Percentiles rank a stretch among this genome's conserved stretches.
These are phyloP conservation scores for Schizothecium vesticola DNA, from an alignment of 495 filamentous ascomycete genomes.

Conservation along the genomic window DNA sequence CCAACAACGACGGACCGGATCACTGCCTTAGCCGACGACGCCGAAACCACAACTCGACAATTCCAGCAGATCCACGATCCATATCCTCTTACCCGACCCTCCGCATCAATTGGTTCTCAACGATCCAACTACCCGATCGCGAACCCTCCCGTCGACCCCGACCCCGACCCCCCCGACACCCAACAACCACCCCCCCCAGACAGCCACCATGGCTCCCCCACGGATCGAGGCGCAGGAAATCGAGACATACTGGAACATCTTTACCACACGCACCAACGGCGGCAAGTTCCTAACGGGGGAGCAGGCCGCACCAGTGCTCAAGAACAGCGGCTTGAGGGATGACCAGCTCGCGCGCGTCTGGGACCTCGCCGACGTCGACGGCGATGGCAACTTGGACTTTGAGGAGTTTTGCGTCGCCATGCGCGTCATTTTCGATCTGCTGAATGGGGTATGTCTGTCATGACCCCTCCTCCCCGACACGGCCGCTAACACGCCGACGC, in stretches of 20 bases:
- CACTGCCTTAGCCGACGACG: neutral
- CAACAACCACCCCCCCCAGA: neutral
- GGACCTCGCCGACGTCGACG: conserved; percentile 96
- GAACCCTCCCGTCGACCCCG: neutral
- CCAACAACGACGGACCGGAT: neutral
- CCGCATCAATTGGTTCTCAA: neutral
- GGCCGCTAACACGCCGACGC: neutral
- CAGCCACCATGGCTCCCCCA: conserved; percentile 60
- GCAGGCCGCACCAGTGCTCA: conserved; percentile 89
- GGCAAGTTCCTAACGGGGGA: conserved; percentile 79
- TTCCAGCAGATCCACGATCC: neutral
- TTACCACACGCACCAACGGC: conserved; percentile 76
- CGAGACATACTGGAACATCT: conserved; percentile 99
- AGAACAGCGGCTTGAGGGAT: conserved; percentile 89
- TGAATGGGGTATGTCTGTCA: conserved; percentile 67
- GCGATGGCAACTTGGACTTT: conserved; percentile 94
- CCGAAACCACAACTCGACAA: neutral
- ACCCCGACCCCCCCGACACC: neutral
- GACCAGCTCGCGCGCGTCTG: conserved; percentile 94
- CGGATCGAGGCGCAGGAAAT: conserved; percentile 93
- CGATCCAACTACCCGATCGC: neutral
- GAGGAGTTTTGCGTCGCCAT: conserved; percentile 99
- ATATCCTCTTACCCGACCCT: neutral
- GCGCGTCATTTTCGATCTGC: conserved; percentile 91
- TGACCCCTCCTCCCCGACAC: neutral